Conservation (phyloP, 768 basidiomycete species). For the Tricholomella constricta region DNA sequence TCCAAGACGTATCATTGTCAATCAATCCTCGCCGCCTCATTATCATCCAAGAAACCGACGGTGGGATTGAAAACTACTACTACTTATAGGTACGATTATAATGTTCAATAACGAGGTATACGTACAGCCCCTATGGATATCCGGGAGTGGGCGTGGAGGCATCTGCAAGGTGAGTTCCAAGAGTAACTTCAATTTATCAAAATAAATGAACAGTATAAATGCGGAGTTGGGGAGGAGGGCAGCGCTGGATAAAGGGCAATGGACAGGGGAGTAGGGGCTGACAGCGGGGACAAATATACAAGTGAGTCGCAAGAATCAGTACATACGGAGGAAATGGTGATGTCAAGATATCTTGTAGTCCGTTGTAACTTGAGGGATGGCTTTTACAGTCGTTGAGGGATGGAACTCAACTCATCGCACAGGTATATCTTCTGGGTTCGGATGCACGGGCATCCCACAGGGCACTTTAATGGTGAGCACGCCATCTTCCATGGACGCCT, state of each 20-base stretch:
- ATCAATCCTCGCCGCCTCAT: neutral
- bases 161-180: neutral
- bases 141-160: conserved; percentile 3
- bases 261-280: neutral
- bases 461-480: conserved; percentile 58
- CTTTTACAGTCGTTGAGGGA: neutral
- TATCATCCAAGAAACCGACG: neutral
- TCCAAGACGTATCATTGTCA: no score
- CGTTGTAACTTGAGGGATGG: conserved; percentile 4
- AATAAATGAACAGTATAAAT: conserved; percentile 6
- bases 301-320: conserved; percentile 6
- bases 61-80: neutral
- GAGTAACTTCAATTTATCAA: neutral
- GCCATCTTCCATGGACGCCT: conserved; percentile 59
- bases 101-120: conserved; percentile 1
- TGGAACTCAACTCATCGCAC: conserved; percentile 43
- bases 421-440: conserved; percentile 50
- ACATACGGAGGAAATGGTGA: neutral
- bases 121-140: conserved; percentile 14
- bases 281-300: conserved; percentile 7
- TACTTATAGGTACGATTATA: neutral
- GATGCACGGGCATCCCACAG: conserved; percentile 45
- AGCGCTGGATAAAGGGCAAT: neutral
- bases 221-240: neutral
- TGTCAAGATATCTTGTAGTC: neutral